Evolutionary conservation across 2,329 filamentous ascomycete species (phyloP), one percentile per base, ranked within the genome.

Genomic region (Zarea fungicola): DNA sequence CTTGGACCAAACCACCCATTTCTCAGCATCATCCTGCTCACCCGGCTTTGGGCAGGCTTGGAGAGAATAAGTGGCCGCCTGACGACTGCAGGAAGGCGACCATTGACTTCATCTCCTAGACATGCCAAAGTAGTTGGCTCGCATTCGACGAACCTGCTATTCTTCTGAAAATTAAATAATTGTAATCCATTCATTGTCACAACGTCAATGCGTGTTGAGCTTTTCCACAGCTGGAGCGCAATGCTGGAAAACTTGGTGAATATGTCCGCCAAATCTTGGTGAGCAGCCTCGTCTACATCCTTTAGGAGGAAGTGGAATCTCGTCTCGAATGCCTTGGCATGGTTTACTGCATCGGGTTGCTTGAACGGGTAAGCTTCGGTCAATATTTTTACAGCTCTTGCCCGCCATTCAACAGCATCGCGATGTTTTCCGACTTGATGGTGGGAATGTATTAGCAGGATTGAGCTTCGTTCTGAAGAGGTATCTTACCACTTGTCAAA

Each of bases 1-100:
- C 10, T 48, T 48, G 6, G 45, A 48, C 45, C 45, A 48, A n/a
- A 48, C 7, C 6, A 47, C 43, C n/a, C n/a, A n/a, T n/a, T n/a
- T n/a, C n/a, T n/a, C n/a, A 3, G 25, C 3, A 4, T 18, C 1
- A 9, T 1, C 1, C 2, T 19, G 0, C 6, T 47, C 8, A 2
- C 35, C 35, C 3, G 43, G 3, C 8, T 31, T 9, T 1, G 16
- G 9, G 11, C 16, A 4, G 35, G n/a, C 0, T 10, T 0, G 2
- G 43, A 47, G n/a, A 31, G 1, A 18, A 47, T 40, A 32, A 32
- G 22, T 7, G 43, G 43, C 3, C 43, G 43, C 4, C 37, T 39
- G 8, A 47, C 23, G 1, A 47, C 43, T 10, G 34, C 43, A n/a
- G 39, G 7, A 6, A 35, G 43, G 3, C 43, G 34, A 11, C 35